A percentile compares a stretch with the other conserved stretches of the same genome.
Conservation (phyloP, 768 basidiomycete genomes). For the Serendipita vermifera region DNA sequence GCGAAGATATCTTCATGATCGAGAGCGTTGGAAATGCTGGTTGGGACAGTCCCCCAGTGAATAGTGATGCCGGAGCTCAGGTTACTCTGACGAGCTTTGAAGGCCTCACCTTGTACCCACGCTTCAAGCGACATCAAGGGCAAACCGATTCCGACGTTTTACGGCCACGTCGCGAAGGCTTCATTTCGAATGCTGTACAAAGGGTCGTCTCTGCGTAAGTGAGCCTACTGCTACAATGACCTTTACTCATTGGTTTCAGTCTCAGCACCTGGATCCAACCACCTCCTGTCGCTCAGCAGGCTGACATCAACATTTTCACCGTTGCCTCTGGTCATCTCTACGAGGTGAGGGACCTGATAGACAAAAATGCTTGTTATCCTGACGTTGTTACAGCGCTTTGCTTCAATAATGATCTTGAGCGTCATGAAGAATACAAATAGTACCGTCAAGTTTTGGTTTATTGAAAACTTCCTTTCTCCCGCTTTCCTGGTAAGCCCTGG, state of each 20-base stretch:
- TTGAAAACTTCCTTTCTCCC: conserved; percentile 96
- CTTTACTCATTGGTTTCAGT: conserved; percentile 8
- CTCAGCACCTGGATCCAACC: conserved; percentile 11
- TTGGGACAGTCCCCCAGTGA: conserved; percentile 65
- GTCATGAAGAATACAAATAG: conserved; percentile 89
- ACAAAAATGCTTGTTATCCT: not conserved
- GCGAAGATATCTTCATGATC: conserved; percentile 64
- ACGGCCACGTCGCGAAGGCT: conserved; percentile 22
- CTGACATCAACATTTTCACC: conserved; percentile 98
- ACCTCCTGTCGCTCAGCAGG: conserved; percentile 33
- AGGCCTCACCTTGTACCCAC: conserved; percentile 78
- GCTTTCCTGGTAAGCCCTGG: conserved; percentile 65
- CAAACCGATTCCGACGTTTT: conserved; percentile 78
- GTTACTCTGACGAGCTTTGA: conserved; percentile 82
- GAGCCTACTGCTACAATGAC: not conserved
- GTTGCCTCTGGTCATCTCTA: conserved; percentile 94
- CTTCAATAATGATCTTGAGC: conserved; percentile 94
- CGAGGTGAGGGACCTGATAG: conserved; percentile 46
- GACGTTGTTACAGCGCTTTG: conserved; percentile 58
- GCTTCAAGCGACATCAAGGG: conserved; percentile 52
- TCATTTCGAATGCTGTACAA: conserved; percentile 23
- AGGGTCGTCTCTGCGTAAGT: conserved; percentile 6
- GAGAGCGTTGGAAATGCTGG: conserved; percentile 84
- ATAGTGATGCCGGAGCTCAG: conserved; percentile 47
- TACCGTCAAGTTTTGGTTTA: conserved; percentile 99